Evolutionary conservation across 2,329 filamentous ascomycete species (phyloP).

Genomic region (Aspergillus nomiae): DNA sequence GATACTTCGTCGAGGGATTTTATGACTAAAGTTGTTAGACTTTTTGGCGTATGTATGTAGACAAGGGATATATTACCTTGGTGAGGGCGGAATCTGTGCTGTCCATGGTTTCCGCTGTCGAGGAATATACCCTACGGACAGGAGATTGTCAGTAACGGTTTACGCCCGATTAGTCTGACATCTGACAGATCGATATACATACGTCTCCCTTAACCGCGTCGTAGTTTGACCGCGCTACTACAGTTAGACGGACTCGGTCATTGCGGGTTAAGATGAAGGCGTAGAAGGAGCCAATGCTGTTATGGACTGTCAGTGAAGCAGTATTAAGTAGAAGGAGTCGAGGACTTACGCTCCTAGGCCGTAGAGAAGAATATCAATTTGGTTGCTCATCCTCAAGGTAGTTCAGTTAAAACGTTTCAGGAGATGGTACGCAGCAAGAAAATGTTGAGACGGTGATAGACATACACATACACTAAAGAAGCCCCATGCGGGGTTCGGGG

Average conservation of each 20-base stretch:
- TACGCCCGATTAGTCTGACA: neutral
- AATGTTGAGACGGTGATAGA: neutral
- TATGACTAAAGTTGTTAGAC: constrained; percentile 34
- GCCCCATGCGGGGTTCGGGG: constrained; percentile 9
- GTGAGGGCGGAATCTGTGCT: constrained; percentile 32
- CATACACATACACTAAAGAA: neutral
- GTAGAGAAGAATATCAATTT: constrained; percentile 51
- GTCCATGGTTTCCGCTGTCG: constrained; percentile 44
- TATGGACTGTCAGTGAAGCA: neutral
- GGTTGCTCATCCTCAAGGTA: constrained; percentile 26
- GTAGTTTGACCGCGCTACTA: constrained; percentile 49
- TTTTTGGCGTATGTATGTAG: neutral
- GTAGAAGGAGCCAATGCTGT: constrained; percentile 60
- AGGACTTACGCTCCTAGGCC: constrained; percentile 55
- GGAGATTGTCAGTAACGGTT: neutral
- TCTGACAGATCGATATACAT: constrained; percentile 2
- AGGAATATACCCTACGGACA: constrained; percentile 41
- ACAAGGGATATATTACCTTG: constrained; percentile 34
- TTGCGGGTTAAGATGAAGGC: constrained; percentile 54
- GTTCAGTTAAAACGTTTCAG: neutral
- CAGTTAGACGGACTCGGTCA: constrained; percentile 42
- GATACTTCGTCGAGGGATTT: constrained; percentile 38
- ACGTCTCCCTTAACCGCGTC: constrained; percentile 44
- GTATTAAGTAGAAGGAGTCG: neutral
- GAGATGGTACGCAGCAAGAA: neutral